Percentiles rank a stretch among this genome's conserved stretches.
Conservation (phyloP, 176 grass and related monocot species). For the Eragrostis curvula region DNA sequence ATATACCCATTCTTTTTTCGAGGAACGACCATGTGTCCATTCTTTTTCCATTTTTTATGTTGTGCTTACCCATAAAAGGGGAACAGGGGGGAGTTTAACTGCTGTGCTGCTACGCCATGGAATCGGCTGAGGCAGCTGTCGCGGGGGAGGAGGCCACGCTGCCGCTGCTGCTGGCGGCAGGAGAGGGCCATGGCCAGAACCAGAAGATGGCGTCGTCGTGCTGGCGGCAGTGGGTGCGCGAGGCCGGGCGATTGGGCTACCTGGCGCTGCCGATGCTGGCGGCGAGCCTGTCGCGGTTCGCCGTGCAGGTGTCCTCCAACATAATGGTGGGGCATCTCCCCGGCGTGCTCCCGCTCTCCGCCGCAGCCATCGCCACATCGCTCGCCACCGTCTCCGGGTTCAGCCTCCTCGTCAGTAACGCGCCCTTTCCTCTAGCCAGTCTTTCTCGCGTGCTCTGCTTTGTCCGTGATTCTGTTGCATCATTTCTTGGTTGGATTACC, state of each 20-base stretch:
- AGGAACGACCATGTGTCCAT: no score
- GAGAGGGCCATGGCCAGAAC: neutral
- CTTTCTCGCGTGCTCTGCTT: neutral
- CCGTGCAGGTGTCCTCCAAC: constrained; percentile 82
- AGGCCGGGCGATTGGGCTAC: constrained; percentile 44
- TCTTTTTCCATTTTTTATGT: no score
- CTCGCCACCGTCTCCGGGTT: constrained; percentile 83
- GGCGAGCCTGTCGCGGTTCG: constrained; percentile 52
- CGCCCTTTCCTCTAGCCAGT: neutral
- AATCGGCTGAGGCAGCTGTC: neutral
- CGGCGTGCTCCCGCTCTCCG: constrained; percentile 76
- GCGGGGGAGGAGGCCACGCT: neutral
- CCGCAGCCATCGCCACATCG: constrained; percentile 80
- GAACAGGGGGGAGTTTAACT: no score
- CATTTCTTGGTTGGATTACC: no score
- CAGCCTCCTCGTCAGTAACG: constrained; percentile 84
- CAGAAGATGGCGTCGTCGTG: neutral
- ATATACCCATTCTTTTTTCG: no score
- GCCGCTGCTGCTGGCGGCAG: constrained; percentile 9
- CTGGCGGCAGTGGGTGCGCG: constrained; percentile 27
- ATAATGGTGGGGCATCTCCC: constrained; percentile 95
- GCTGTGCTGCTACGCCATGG: no score
- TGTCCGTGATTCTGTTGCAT: no score
- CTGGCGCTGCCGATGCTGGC: constrained; percentile 70
- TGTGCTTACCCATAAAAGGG: no score